Percentiles rank a stretch among this genome's conserved stretches.
Evolutionary conservation across 352 stramenopile genomes (phyloP).

Genomic region (Pilasporangium apinafurcum): DNA sequence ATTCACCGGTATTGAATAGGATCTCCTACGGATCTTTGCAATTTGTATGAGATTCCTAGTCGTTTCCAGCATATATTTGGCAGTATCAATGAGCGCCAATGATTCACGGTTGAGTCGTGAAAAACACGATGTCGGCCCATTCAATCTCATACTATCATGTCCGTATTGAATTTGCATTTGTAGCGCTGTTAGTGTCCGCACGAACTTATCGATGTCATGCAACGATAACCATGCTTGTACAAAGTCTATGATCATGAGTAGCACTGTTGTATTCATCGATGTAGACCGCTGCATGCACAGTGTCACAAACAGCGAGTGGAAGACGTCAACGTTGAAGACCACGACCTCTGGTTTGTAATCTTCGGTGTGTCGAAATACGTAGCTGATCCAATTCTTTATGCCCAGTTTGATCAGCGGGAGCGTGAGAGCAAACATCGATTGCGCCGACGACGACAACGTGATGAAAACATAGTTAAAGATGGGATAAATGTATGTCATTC

Average conservation of each 20-base stretch:
- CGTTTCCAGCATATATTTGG: not conserved
- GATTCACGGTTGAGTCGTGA: not conserved
- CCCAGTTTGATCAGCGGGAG: constrained; percentile 25
- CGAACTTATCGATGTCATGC: constrained; percentile 6
- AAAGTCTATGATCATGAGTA: constrained; percentile 24
- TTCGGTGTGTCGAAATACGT: constrained; percentile 1
- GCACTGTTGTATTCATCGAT: constrained; percentile 12
- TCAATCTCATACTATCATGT: not conserved
- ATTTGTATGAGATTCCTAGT: too few species aligned
- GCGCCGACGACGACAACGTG: not conserved
- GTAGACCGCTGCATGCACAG: constrained; percentile 27
- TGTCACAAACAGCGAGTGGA: constrained; percentile 35
- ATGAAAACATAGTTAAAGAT: constrained; percentile 21
- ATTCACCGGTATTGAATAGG: too few species aligned
- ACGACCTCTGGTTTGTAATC: constrained; percentile 28
- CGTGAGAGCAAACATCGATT: constrained; percentile 14
- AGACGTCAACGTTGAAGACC: constrained; percentile 53
- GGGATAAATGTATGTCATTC: constrained; percentile 14
- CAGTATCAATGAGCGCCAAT: not conserved
- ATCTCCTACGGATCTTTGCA: too few species aligned
- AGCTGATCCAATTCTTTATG: constrained; percentile 3
- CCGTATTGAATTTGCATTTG: not conserved
- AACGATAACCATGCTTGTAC: constrained; percentile 21
- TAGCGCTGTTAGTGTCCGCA: not conserved
- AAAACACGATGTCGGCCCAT: not conserved